Evolutionary conservation across 2,329 filamentous ascomycete species (phyloP).

Genomic region (Rhinocladiella mackenziei): DNA sequence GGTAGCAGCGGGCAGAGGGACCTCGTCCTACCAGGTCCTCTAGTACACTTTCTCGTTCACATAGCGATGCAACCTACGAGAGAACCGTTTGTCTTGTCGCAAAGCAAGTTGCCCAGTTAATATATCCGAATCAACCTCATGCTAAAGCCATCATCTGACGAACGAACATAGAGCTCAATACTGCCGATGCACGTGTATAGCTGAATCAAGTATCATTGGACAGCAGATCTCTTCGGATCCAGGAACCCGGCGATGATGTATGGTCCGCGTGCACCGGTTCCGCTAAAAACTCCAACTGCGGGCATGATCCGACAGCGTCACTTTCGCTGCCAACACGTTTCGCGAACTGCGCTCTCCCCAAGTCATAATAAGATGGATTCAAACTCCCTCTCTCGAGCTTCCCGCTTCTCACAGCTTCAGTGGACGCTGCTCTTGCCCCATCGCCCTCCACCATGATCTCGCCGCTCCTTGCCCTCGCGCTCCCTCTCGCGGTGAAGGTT

Average conservation of each 20-base stretch:
- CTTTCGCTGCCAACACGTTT: too few relatives aligned
- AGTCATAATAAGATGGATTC: too few relatives aligned
- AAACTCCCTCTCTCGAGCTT: too few relatives aligned
- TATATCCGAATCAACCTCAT: neutral
- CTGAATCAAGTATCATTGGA: neutral
- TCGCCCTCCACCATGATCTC: slow-evolving; percentile 12
- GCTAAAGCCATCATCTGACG: neutral
- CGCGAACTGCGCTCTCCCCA: too few relatives aligned
- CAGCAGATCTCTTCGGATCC: neutral
- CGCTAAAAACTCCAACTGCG: too few relatives aligned
- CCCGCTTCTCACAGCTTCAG: too few relatives aligned
- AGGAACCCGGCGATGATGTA: neutral
- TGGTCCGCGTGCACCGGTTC: too few relatives aligned
- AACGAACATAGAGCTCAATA: neutral
- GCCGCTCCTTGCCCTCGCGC: slow-evolving; percentile 12
- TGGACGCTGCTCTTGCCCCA: neutral
- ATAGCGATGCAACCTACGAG: slow-evolving; percentile 2
- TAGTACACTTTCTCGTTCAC: neutral
- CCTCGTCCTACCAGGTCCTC: too few relatives aligned
- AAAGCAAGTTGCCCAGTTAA: neutral
- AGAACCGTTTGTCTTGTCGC: neutral
- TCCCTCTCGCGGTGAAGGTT: slow-evolving; percentile 9
- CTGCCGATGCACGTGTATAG: slow-evolving; percentile 1
- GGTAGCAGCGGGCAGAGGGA: too few relatives aligned
- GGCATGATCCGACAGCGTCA: too few relatives aligned